Evolutionary conservation across 2,329 filamentous ascomycete species (phyloP).

Genomic region (Trichothecium roseum): DNA sequence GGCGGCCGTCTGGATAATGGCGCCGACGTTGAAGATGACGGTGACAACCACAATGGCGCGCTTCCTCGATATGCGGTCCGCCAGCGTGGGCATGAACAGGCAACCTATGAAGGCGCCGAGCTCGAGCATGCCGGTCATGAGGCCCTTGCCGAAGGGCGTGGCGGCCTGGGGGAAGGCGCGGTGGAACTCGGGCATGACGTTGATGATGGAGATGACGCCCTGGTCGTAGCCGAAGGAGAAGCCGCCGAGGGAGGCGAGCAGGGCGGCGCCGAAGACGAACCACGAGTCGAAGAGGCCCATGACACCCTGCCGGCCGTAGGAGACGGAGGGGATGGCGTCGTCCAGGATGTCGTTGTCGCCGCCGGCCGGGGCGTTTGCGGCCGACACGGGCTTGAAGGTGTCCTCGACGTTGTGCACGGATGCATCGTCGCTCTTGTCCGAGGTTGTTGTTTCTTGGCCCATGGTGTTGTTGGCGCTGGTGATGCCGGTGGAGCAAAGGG

Average conservation of each 20-base stretch:
- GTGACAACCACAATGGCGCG: conserved; percentile 24
- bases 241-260: conserved; percentile 21
- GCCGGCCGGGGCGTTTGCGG: no score
- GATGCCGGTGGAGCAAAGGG: no score
- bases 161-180: conserved; percentile 24
- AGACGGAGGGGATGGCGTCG: conserved; percentile 3
- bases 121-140: conserved; percentile 35
- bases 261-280: conserved; percentile 6
- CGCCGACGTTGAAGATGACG: conserved; percentile 27
- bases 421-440: no score
- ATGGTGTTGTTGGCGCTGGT: no score
- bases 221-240: conserved; percentile 30
- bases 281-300: conserved; percentile 6
- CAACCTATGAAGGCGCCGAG: conserved; percentile 33
- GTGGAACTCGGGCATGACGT: conserved; percentile 16
- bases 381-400: no score
- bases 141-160: conserved; percentile 22
- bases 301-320: conserved; percentile 6
- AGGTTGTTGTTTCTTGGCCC: no score
- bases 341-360: no score
- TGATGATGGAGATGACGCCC: conserved; percentile 27
- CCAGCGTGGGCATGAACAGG: no score
- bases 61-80: conserved; percentile 22
- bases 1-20: conserved; percentile 31
- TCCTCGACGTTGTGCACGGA: no score